Conservation (phyloP, 2,329 filamentous ascomycete species). For the Clonostachys rhizophaga region DNA sequence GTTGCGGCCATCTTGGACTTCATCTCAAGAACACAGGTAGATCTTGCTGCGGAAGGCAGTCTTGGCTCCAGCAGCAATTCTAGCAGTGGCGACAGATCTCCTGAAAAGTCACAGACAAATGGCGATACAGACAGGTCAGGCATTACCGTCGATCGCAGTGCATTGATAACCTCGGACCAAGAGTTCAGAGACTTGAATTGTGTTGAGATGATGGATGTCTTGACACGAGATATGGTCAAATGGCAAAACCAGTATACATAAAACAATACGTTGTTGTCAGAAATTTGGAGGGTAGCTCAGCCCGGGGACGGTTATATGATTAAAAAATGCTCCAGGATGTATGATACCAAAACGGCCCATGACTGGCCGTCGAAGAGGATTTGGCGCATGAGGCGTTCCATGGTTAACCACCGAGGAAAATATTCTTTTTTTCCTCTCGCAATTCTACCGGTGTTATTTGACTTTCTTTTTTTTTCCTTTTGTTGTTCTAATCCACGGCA, state of each 20-base stretch:
- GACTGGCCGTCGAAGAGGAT: neutral
- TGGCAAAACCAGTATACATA: conserved; percentile 72
- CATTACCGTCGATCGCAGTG: neutral
- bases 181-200: conserved; percentile 74
- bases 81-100: conserved; percentile 30
- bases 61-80: conserved; percentile 34
- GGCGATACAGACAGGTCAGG: conserved; percentile 13
- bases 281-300: neutral
- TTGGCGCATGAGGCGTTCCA: neutral
- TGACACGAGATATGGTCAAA: conserved; percentile 75
- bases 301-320: neutral
- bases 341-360: neutral
- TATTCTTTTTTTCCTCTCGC: neutral
- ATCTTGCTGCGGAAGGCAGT: conserved; percentile 66
- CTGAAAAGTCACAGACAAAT: conserved; percentile 29
- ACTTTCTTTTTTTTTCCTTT: neutral
- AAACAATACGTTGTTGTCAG: conserved; percentile 1
- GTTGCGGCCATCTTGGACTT: conserved; percentile 84
- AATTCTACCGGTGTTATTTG: neutral
- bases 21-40: conserved; percentile 83
- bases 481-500: neutral
- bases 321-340: neutral
- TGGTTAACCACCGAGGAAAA: neutral
- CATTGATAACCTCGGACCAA: conserved; percentile 14
- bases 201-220: conserved; percentile 84